phyloP scores from a whole-genome alignment of 805 yeast species.

The Schwanniomyces pseudopolymorphus region DNA sequence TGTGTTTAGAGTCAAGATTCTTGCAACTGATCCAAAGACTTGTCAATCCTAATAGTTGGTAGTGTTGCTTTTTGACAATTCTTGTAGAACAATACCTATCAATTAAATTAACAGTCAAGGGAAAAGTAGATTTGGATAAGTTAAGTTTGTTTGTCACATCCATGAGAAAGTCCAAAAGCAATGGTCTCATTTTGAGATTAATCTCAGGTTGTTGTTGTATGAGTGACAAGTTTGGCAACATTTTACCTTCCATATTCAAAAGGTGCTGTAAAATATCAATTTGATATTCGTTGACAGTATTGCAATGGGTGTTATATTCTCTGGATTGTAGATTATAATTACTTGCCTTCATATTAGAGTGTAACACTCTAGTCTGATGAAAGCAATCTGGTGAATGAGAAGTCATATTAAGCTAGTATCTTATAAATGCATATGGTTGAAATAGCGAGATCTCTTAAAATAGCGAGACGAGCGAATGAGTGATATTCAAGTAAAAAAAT shows the following conservation, averaged over 20 bases:
- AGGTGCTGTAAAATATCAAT: constrained; percentile 40
- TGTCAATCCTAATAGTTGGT: constrained; percentile 44
- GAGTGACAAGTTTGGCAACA: constrained; percentile 31
- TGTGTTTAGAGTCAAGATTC: constrained; percentile 54
- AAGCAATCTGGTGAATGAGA: constrained; percentile 29
- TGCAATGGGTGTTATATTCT: constrained; percentile 48
- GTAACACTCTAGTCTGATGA: constrained; percentile 31
- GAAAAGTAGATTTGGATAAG: constrained; percentile 41
- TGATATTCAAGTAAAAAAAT: not conserved
- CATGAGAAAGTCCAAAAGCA: constrained; percentile 43
- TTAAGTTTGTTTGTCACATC: constrained; percentile 43
- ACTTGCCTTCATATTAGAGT: constrained; percentile 36
- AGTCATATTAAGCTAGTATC: constrained; percentile 7
- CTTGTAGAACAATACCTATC: constrained; percentile 46
- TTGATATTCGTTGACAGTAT: constrained; percentile 43
- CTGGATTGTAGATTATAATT: constrained; percentile 42
- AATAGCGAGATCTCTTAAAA: constrained; percentile 2
- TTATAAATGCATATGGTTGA: not conserved
- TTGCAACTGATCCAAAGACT: constrained; percentile 46
- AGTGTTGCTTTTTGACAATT: constrained; percentile 46
- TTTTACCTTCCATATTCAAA: constrained; percentile 24
- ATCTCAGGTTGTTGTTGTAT: constrained; percentile 49
- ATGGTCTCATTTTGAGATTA: constrained; percentile 43
- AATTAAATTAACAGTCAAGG: constrained; percentile 44
- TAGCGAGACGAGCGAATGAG: constrained; percentile 2